These are phyloP conservation scores for Entomophthora muscae DNA, from an alignment of 371 early-diverging fungal genomes.

Conservation along the genomic window DNA sequence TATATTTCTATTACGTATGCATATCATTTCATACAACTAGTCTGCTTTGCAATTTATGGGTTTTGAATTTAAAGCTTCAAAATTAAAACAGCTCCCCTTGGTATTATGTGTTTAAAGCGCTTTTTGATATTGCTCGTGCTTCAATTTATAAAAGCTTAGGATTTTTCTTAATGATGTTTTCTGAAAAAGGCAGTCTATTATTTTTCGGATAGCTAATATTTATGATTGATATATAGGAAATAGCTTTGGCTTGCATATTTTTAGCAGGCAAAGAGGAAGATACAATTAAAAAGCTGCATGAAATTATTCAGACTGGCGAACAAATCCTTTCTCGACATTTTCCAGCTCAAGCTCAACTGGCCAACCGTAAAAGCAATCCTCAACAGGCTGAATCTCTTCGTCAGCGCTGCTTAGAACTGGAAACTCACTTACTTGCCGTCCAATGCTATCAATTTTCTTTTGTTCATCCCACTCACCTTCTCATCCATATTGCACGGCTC, in stretches of 20 bases:
- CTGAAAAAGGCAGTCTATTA: too few species aligned
- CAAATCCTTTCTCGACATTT: not conserved
- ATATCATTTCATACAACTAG: too few species aligned
- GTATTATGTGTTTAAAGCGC: too few species aligned
- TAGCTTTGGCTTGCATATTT: slow-evolving; percentile 1
- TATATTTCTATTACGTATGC: too few species aligned
- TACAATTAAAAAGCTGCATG: not conserved
- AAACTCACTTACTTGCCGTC: not conserved
- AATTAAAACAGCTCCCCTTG: too few species aligned
- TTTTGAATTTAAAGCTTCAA: too few species aligned
- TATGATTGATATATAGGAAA: too few species aligned
- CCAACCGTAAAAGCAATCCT: not conserved
- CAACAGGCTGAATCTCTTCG: not conserved
- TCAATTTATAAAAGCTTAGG: too few species aligned
- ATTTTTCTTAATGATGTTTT: too few species aligned
- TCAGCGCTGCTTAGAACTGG: not conserved
- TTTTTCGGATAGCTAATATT: too few species aligned
- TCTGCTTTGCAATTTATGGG: too few species aligned
- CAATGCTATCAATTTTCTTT: slow-evolving; percentile 1
- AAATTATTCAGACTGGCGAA: not conserved
- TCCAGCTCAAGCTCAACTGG: not conserved
- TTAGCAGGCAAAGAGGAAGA: slow-evolving; percentile 1
- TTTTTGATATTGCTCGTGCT: too few species aligned
- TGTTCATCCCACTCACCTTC: not conserved
- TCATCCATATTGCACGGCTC: not conserved